Evolutionary conservation across 495 filamentous ascomycete genomes (phyloP), one percentile per base, ranked within the genome.

Genomic region (Hyaloscypha variabilis): DNA sequence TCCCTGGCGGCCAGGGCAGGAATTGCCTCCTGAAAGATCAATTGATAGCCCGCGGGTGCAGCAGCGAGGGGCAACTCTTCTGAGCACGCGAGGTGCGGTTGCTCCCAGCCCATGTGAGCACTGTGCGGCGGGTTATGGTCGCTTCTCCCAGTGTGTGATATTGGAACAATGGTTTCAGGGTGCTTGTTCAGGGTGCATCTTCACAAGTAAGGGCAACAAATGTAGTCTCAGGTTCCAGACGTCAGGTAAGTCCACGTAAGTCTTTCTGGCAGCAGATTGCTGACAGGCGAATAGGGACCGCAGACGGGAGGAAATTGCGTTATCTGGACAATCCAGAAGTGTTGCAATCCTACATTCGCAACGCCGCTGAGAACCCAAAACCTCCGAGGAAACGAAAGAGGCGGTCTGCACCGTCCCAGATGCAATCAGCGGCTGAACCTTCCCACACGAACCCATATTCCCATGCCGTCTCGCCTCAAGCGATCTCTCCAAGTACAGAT

Each of bases 1-100:
- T 3, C 69, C 69, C 53, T 71, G 69, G 69, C 65, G 69, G 21
- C 2, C 25, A 29, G 69, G 69, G 29, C 66, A 66, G 42, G 69
- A 68, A 24, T 39, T 71, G 3, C 60, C 59, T 10, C 53, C 49
- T 26, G 69, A 71, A 14, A 46, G 56, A 13, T 36, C 60, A 24
- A 42, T 53, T 25, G 50, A 68, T 19, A 63, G 65, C 21, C 46
- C 49, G 8, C 58, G 69, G 14, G 56, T 66, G 13, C 62, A 68
- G 31, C 59, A 68, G 39, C 54, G 63, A 3, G 63, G 62, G 1
- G 65, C 69, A 28, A 39, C 46, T 28, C 46, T 68, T 4, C 49
- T 71, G 4, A 19, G 34, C 8, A 54, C 59, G 6, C 36, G 69
- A 21, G 69, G 69, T 3, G 51, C 28, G 2, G 28, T 68, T 5